phyloP scores from a whole-genome alignment of 208 protist species.

The Trypanosoma avium region DNA sequence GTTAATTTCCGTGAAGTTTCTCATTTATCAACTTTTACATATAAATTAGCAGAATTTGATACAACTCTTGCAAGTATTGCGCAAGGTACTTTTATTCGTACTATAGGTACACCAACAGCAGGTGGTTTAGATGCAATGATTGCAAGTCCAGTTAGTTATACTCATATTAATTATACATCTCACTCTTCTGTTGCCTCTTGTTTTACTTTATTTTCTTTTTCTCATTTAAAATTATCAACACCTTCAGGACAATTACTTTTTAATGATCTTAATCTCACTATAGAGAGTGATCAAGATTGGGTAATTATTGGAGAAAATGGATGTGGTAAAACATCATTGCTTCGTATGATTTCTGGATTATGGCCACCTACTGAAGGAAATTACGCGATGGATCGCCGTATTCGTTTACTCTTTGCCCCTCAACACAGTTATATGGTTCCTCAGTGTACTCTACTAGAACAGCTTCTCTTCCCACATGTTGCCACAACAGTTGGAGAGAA shows the following conservation, averaged over 20 bases:
- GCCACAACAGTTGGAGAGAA: constrained; percentile 26
- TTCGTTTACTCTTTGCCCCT: constrained; percentile 67
- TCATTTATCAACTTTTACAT: constrained; percentile 78
- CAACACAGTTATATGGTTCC: constrained; percentile 86
- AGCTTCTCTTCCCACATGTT: constrained; percentile 67
- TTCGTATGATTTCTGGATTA: constrained; percentile 81
- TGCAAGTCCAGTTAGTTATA: constrained; percentile 40
- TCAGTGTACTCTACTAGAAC: constrained; percentile 81
- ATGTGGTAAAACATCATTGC: constrained; percentile 83
- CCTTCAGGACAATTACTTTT: constrained; percentile 67
- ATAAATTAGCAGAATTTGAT: constrained; percentile 79
- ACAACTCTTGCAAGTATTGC: constrained; percentile 73
- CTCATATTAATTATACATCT: constrained; percentile 5
- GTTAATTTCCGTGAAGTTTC: constrained; percentile 88
- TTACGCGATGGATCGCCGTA: constrained; percentile 39
- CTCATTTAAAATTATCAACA: constrained; percentile 60
- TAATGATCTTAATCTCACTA: constrained; percentile 48
- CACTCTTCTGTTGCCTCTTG: constrained; percentile 23
- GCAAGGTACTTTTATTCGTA: constrained; percentile 49
- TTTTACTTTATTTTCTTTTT: constrained; percentile 39
- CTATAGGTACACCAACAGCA: constrained; percentile 9
- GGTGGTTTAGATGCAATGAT: not conserved
- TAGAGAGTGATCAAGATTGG: constrained; percentile 72
- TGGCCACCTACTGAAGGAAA: constrained; percentile 63
- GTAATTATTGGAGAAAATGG: constrained; percentile 85